Evolutionary conservation across 768 basidiomycete genomes (phyloP), one percentile per base, ranked within the genome.

Genomic region (Terana coerulea): DNA sequence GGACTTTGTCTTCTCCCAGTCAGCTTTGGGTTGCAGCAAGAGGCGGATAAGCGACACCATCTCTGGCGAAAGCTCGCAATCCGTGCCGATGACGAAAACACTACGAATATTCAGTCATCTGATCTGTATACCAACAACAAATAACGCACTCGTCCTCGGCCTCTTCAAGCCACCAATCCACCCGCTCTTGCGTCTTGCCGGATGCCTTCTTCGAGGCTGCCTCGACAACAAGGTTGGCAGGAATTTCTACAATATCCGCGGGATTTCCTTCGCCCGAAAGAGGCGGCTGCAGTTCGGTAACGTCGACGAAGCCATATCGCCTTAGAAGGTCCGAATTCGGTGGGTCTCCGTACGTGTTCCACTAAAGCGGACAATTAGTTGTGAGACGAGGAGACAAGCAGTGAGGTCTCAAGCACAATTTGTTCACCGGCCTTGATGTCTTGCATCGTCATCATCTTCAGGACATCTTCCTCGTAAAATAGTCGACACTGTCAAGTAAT

Each of bases 241-340:
- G 78, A 36, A 93, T 67, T 59, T 93, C 91, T 12, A 81, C 83
- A n/a, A 88, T 72, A 56, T 93, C 91, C 26, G 80, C 81, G 3
- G 89, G 90, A 63, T 91, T 93, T 0, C 89, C 89, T 33, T 64
- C 51, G 4, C 69, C 72, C 19, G 74, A 72, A 19, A 73, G 57
- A 0, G 77, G 69, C 14, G 57, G 53, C 0, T 40, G 28, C 10
- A 87, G 64, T 8, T 76, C 78, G 15, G 94, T 65, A 25, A 83
- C 62, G 67, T 98, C 97, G 48, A 95, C 86, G 61, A 98, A 89
- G 0, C 97, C 97, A 62, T 95, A 98, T 50, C 90, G 82, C 37
- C 97, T 81, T n/a, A 99, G 77, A 7, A 99, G 79, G 59, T 95
- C 95, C 6, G 89, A 81, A 63, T 98, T 98, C 5, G 95, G 92